Conservation (phyloP, 176 grass and related monocot species). For the Zoysia japonica region DNA sequence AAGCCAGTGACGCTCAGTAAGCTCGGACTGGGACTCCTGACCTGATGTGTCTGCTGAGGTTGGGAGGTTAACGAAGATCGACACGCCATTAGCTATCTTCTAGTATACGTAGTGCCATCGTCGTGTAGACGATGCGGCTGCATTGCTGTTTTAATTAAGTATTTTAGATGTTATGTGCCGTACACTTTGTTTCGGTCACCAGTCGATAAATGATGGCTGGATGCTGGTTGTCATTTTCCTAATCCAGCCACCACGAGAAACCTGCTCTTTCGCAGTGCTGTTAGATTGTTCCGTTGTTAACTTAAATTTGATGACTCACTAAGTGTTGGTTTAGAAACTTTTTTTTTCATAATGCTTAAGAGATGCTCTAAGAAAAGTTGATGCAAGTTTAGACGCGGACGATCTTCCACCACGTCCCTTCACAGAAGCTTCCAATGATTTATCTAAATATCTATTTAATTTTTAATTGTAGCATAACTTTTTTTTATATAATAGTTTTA, state of each 20-base stretch:
- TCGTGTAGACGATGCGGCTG: constrained; percentile 21
- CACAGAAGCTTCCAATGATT: too few relatives aligned
- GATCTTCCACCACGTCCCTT: too few relatives aligned
- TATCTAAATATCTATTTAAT: too few relatives aligned
- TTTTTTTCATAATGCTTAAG: too few relatives aligned
- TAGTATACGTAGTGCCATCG: neutral
- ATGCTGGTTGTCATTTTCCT: constrained; percentile 40
- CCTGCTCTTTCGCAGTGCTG: constrained; percentile 20
- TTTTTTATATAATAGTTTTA: too few relatives aligned
- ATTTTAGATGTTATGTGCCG: constrained; percentile 24
- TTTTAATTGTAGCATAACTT: too few relatives aligned
- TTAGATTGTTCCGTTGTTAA: constrained; percentile 41
- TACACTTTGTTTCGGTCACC: constrained; percentile 1
- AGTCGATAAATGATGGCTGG: constrained; percentile 56
- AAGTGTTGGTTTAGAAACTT: too few relatives aligned
- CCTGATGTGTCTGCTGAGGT: constrained; percentile 33
- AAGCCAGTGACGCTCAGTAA: constrained; percentile 59
- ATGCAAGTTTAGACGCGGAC: too few relatives aligned
- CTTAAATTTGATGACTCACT: constrained; percentile 31
- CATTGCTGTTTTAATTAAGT: constrained; percentile 46
- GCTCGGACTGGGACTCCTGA: neutral
- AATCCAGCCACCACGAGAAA: constrained; percentile 26
- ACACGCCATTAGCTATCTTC: constrained; percentile 37
- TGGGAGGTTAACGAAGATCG: constrained; percentile 9
- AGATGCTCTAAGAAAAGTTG: too few relatives aligned